Evolutionary conservation across 2,329 filamentous ascomycete species (phyloP), one percentile per base, ranked within the genome.

Genomic region (Acrocalymma vagum): DNA sequence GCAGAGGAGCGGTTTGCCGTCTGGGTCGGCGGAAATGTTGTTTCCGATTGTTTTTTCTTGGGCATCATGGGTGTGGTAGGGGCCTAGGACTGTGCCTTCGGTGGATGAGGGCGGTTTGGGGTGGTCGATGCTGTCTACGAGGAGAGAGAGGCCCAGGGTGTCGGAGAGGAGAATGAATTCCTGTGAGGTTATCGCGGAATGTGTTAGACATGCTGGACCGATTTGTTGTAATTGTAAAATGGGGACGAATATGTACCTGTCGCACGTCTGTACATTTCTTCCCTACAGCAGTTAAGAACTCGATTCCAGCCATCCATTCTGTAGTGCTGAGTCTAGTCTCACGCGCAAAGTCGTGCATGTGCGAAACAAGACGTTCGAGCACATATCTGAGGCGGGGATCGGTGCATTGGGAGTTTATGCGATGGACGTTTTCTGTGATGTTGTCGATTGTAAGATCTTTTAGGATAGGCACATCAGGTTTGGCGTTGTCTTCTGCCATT

Each of bases 161-260:
- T 94, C 89, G 53, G 85, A 89, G 49, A 93, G 83, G 25, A 93
- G 82, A 68, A 93, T 92, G 75, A 88, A 91, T 77, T 91, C 87
- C 79, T 85, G 52, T 3, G 6, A 10, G 1, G 18, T 21, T n/a
- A 39, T 11, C 28, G 15, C 20, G 22, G 11, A 21, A 15, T 17
- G 25, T 9, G 29, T n/a, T 15, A 23, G 10, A 28, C 35, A 24
- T 13, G 15, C 15, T 25, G 29, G n/a, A 18, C 18, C 9, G 17
- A 18, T 24, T 23, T 2, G 14, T n/a, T 10, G 13, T 15, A 13
- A 16, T 29, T 8, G 32, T 13, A 13, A 8, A 31, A 10, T 10
- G 15, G 11, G 18, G 11, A 22, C 17, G 23, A 7, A 13, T 3
- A 31, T 40, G 17, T 70, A 87, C 84, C 70, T 90, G 86, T 53